Percentiles rank a stretch among this genome's conserved stretches.
Evolutionary conservation across 2,329 filamentous ascomycete species (phyloP).

Genomic region (Zopfia rhizophila): DNA sequence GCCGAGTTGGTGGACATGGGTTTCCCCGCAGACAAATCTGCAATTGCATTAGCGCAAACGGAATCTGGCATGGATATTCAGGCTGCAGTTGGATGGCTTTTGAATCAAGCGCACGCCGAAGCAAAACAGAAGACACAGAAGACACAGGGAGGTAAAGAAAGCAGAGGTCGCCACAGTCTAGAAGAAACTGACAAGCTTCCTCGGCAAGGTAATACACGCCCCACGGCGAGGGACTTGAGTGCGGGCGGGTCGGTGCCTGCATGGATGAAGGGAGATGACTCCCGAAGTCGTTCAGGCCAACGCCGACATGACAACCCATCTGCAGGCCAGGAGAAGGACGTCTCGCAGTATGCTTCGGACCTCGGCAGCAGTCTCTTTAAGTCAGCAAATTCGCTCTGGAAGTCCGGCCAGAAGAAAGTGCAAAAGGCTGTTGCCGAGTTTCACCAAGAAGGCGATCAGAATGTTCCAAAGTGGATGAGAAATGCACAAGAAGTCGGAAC

Average conservation of each 20-base stretch:
- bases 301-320: slow-evolving; percentile 65
- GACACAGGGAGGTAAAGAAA: slow-evolving; percentile 52
- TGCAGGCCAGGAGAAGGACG: slow-evolving; percentile 73
- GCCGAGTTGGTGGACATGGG: slow-evolving; percentile 95
- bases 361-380: slow-evolving; percentile 88
- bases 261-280: slow-evolving; percentile 71
- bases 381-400: slow-evolving; percentile 95
- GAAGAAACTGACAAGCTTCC: slow-evolving; percentile 39
- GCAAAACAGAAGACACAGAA: slow-evolving; percentile 80
- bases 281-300: slow-evolving; percentile 59
- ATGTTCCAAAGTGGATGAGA: slow-evolving; percentile 95
- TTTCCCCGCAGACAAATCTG: slow-evolving; percentile 86
- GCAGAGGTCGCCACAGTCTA: slow-evolving; percentile 35
- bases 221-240: slow-evolving; percentile 43
- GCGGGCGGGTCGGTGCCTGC: slow-evolving; percentile 60
- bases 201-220: slow-evolving; percentile 34
- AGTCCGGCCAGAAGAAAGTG: slow-evolving; percentile 89
- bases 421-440: slow-evolving; percentile 93
- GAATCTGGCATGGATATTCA: slow-evolving; percentile 84
- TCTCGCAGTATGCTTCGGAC: slow-evolving; percentile 82
- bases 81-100: slow-evolving; percentile 85
- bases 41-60: slow-evolving; percentile 80
- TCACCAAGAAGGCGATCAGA: slow-evolving; percentile 75
- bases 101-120: slow-evolving; percentile 90
- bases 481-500: slow-evolving; percentile 66